Base-by-base conservation (phyloP, 768 basidiomycete genomes). In the Clathrus columnatus region DNA sequence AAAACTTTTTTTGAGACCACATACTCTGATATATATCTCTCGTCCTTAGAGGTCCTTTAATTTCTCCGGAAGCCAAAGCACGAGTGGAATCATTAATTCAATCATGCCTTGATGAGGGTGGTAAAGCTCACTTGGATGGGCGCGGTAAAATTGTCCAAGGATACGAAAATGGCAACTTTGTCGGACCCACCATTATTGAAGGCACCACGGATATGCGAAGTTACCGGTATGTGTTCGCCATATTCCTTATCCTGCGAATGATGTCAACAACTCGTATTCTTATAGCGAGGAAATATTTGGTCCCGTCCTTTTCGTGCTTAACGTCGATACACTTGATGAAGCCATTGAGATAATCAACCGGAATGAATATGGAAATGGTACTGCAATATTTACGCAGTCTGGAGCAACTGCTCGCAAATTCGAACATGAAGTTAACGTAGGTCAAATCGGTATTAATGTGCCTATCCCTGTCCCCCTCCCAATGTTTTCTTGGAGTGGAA, bases 401-500 rank as follows among this genome's bases (percentile, higher is more conserved):
- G 96, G 95, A 16, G 90, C 95, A 29, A 91, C 92, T 6, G 95
- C 93, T 17, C 82, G 95, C 54, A 90, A 87, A 69, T 99, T 96
- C 59, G 95, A 98, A 71, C 75, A 74, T 11, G 78, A 84, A 46
- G 83, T 95, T 51, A 89, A 97, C 60, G 84, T 91, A 51, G 93
- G 93, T 21, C 92, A 90, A 69, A 81, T 99, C 64, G 95, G 95
- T 44, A 82, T 97, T 68, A 97, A 94, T 66, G 85, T 93, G 7
- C 88, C 90, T 3, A 91, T 91, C 50, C 89, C 92, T 14, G 95
- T 99, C 5, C 95, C 95, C 45, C 71, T 87, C 27, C 77, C 76
- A 10, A 94, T 96, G 89, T 97, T 96, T 73, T 81, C 91, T 26
- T 95, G 91, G 91, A 91, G 88, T 62, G 95, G 96, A 24, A 95